Evolutionary conservation across 1,139 yeast species (phyloP), one percentile per base, ranked within the genome.

Genomic region (Candida frijolesensis): DNA sequence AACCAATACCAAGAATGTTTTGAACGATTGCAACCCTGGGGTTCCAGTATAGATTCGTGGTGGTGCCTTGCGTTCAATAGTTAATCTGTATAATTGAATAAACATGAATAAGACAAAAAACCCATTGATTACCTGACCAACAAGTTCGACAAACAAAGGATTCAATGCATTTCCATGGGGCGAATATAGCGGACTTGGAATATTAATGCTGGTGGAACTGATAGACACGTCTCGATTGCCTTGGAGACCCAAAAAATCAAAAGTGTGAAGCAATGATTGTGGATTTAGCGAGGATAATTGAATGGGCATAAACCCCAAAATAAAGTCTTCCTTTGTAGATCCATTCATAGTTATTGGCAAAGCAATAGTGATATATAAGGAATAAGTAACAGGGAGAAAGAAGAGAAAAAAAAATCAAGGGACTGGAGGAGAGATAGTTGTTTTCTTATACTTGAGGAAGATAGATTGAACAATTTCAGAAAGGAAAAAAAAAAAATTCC

Each of bases 71-170:
- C 22, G 40, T 2, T 25, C 46, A n/a, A 44, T 16, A 2, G 29
- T 10, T 14, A 54, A 44, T 27, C 34, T 54, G 12, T 53, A 15
- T 9, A 60, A 51, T 51, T 71, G 74, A 33, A 42, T 52, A 1
- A 59, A 15, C 2, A 59, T 60, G 16, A 60, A 52, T 3, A 53
- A 15, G 3, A 57, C 61, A 18, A 62, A 35, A 4, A 55, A 16
- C 10, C 38, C 44, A 42, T 54, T 56, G 27, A 54, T 43, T 1
- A 50, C 19, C 14, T 59, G 45, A 6, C 59, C 56, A 4, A 63
- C 52, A 27, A 61, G 58, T n/a, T 68, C 60, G 29, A 70, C 55
- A 51, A 72, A 72, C 47, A 70, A 62, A 1, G 76, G 76, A 54
- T 70, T 67, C 18, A 71, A 52, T 16, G 70, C 60, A 55, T 70